A percentile compares a stretch with the other conserved stretches of the same genome.
Evolutionary conservation across 768 basidiomycete species (phyloP).

Genomic region (Obba rivulosa): DNA sequence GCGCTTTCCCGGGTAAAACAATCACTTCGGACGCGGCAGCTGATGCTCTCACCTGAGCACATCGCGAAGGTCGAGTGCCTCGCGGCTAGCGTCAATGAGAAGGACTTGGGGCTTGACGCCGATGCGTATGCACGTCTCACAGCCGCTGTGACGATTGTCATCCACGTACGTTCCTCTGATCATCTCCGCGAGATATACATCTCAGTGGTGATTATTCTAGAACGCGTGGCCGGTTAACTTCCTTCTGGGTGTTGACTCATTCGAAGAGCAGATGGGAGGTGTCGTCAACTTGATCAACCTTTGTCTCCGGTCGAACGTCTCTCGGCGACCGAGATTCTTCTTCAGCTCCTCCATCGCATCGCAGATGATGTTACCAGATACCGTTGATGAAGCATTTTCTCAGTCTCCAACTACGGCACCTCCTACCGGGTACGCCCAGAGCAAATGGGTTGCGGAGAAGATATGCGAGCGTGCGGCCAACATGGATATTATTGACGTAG

Average conservation of each 20-base stretch:
- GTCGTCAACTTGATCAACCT: conserved; percentile 47
- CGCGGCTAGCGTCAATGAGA: conserved; percentile 37
- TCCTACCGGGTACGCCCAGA: conserved; percentile 32
- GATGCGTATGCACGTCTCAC: conserved; percentile 32
- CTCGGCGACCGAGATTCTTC: conserved; percentile 36
- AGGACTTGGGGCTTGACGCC: conserved; percentile 34
- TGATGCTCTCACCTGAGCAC: conserved; percentile 18
- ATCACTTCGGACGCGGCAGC: conserved; percentile 35
- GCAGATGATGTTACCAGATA: conserved; percentile 29
- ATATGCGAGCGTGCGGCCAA: conserved; percentile 38
- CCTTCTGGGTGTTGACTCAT: conserved; percentile 37
- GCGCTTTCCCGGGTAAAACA: conserved; percentile 34
- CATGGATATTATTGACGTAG: conserved; percentile 24
- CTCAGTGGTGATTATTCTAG: conserved; percentile 17
- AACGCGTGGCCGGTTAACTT: conserved; percentile 60
- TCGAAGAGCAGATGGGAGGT: conserved; percentile 43
- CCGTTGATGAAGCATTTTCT: conserved; percentile 29
- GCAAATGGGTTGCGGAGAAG: conserved; percentile 54
- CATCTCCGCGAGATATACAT: not conserved
- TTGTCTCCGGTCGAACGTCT: conserved; percentile 32
- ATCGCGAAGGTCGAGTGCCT: conserved; percentile 32
- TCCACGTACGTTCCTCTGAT: conserved; percentile 32
- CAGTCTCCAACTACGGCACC: conserved; percentile 27
- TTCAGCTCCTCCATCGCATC: conserved; percentile 46
- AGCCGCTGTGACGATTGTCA: conserved; percentile 34